phyloP scores from a whole-genome alignment of 805 yeast species.

The Wickerhamiella alocasiicola region DNA sequence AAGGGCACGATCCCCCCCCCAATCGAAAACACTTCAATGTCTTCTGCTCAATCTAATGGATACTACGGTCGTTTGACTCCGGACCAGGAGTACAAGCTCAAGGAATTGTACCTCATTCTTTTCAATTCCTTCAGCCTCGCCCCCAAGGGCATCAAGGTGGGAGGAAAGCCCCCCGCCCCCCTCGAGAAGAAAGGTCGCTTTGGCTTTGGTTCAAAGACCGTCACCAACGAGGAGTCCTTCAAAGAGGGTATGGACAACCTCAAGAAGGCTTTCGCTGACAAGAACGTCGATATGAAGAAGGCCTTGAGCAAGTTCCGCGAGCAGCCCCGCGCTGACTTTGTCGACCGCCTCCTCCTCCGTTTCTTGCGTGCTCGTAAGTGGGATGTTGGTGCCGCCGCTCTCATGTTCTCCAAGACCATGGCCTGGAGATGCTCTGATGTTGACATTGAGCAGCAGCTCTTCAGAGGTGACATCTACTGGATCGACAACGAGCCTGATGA shows the following conservation, averaged over 20 bases:
- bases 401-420: slow-evolving; percentile 61
- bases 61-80: slow-evolving; percentile 29
- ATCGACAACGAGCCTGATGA: slow-evolving; percentile 34
- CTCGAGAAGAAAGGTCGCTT: slow-evolving; percentile 23
- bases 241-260: slow-evolving; percentile 26
- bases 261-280: slow-evolving; percentile 33
- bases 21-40: neutral
- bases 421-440: slow-evolving; percentile 63
- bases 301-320: slow-evolving; percentile 22
- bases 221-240: slow-evolving; percentile 15
- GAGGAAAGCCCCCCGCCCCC: slow-evolving; percentile 19
- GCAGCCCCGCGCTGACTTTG: slow-evolving; percentile 54
- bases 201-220: slow-evolving; percentile 19
- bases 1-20: neutral
- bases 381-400: slow-evolving; percentile 53
- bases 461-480: slow-evolving; percentile 59
- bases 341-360: slow-evolving; percentile 66
- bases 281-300: slow-evolving; percentile 37
- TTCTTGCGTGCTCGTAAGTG: slow-evolving; percentile 81
- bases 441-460: slow-evolving; percentile 46
- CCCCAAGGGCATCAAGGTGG: slow-evolving; percentile 21
- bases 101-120: slow-evolving; percentile 29
- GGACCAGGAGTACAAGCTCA: slow-evolving; percentile 29
- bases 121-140: slow-evolving; percentile 21
- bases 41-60: slow-evolving; percentile 21